phyloP scores from a whole-genome alignment of 441 rosid species.

The Mallotus japonicus region DNA sequence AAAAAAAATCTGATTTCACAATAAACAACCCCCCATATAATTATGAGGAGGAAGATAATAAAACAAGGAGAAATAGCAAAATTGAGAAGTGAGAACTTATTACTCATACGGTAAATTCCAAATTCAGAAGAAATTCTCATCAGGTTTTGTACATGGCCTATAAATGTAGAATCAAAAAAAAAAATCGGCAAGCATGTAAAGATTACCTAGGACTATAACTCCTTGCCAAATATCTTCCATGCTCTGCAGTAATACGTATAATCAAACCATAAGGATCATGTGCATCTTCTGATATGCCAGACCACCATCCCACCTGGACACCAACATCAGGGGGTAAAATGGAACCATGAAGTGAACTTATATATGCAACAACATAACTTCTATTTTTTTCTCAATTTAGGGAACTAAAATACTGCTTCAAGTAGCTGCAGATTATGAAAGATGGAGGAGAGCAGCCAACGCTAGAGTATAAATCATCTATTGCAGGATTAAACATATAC shows the following conservation, averaged over 20 bases:
- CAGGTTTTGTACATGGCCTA: not conserved
- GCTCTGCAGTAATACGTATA: slow-evolving; percentile 86
- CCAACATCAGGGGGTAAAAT: slow-evolving; percentile 23
- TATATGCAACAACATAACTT: not conserved
- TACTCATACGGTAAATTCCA: not conserved
- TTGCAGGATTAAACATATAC: not conserved
- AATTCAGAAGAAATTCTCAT: not conserved
- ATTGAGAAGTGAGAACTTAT: not conserved
- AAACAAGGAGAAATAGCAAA: not conserved
- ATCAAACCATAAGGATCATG: slow-evolving; percentile 84
- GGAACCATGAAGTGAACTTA: slow-evolving; percentile 9
- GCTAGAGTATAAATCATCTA: not conserved
- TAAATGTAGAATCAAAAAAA: slow-evolving; percentile 5
- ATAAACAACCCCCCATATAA: too few relatives aligned
- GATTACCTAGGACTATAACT: slow-evolving; percentile 85
- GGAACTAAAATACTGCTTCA: not conserved
- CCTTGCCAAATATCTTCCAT: slow-evolving; percentile 95
- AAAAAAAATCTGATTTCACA: too few relatives aligned
- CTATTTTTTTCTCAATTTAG: too few relatives aligned
- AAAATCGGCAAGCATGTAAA: slow-evolving; percentile 7
- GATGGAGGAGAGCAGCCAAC: not conserved
- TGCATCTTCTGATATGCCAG: slow-evolving; percentile 77
- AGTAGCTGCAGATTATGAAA: not conserved
- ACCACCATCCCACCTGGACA: slow-evolving; percentile 96
- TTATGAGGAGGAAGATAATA: too few relatives aligned